Evolutionary conservation across 2,329 filamentous ascomycete genomes (phyloP).

Genomic region (Alternaria gansuensis): DNA sequence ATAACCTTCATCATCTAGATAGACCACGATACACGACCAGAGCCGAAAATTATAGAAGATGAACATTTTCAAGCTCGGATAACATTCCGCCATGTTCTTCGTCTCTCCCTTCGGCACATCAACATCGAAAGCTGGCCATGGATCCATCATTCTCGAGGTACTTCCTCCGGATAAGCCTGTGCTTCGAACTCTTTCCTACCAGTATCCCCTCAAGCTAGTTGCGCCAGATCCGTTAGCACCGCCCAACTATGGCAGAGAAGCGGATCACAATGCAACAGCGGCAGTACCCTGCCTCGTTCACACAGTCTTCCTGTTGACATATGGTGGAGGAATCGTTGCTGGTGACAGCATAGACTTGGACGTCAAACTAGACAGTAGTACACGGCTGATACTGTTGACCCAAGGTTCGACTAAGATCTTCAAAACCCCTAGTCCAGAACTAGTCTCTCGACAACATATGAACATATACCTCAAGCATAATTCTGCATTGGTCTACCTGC

Average conservation of each 20-base stretch:
- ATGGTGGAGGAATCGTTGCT: constrained; percentile 90
- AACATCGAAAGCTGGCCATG: constrained; percentile 77
- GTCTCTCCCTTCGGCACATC: constrained; percentile 79
- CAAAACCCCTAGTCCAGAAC: constrained; percentile 69
- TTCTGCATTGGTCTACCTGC: constrained; percentile 71
- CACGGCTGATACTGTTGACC: constrained; percentile 69
- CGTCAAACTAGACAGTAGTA: constrained; percentile 69
- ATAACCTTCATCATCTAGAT: background rate
- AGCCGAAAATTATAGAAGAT: constrained; percentile 19
- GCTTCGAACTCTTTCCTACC: constrained; percentile 79
- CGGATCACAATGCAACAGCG: background rate
- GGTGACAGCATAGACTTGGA: constrained; percentile 82
- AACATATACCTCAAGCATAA: constrained; percentile 59
- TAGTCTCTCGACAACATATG: constrained; percentile 60
- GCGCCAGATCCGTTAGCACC: constrained; percentile 74
- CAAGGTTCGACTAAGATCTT: constrained; percentile 95
- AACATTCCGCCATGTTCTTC: constrained; percentile 41
- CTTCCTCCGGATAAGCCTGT: constrained; percentile 76
- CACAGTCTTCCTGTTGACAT: constrained; percentile 88
- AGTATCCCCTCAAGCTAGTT: constrained; percentile 95
- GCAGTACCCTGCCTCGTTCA: constrained; percentile 64
- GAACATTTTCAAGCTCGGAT: constrained; percentile 17
- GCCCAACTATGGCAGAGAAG: constrained; percentile 52
- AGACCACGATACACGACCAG: background rate
- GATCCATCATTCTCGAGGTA: constrained; percentile 75